A percentile compares a stretch with the other conserved stretches of the same genome.
Conservation (phyloP, 441 rosid genomes). For the Dalechampia spathulata region DNA sequence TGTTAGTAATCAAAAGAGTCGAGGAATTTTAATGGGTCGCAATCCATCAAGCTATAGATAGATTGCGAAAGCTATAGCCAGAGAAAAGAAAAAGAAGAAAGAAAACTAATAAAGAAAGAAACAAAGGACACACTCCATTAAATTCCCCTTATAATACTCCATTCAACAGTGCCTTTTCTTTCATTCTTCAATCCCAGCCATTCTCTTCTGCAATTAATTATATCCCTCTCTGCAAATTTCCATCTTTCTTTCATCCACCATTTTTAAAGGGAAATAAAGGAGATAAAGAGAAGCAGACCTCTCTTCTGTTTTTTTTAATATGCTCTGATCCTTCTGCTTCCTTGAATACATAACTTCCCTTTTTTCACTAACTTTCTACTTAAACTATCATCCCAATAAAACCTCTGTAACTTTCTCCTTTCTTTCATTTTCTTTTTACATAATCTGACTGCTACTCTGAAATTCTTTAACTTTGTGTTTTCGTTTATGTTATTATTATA, state of each 20-base stretch:
- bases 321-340: conserved; percentile 21
- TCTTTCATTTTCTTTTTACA: conserved; percentile 13
- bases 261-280: conserved; percentile 6
- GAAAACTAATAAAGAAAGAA: neutral
- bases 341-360: conserved; percentile 38
- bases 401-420: conserved; percentile 33
- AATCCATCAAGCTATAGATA: conserved; percentile 30
- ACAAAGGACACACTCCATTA: neutral
- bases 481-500: neutral
- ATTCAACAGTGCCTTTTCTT: conserved; percentile 30
- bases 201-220: conserved; percentile 15
- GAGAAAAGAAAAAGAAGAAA: neutral
- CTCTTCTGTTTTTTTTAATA: no score
- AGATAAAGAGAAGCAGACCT: no score
- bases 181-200: conserved; percentile 38
- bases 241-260: conserved; percentile 15
- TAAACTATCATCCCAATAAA: conserved; percentile 41
- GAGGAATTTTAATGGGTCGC: conserved; percentile 37
- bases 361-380: conserved; percentile 42
- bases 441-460: conserved; percentile 21
- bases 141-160: conserved; percentile 41
- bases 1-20: neutral
- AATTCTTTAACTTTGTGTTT: conserved; percentile 16
- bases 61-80: conserved; percentile 11
- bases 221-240: conserved; percentile 30